Evolutionary conservation across 306 rosid genomes (phyloP).

Genomic region (Phaseolus lunatus): DNA sequence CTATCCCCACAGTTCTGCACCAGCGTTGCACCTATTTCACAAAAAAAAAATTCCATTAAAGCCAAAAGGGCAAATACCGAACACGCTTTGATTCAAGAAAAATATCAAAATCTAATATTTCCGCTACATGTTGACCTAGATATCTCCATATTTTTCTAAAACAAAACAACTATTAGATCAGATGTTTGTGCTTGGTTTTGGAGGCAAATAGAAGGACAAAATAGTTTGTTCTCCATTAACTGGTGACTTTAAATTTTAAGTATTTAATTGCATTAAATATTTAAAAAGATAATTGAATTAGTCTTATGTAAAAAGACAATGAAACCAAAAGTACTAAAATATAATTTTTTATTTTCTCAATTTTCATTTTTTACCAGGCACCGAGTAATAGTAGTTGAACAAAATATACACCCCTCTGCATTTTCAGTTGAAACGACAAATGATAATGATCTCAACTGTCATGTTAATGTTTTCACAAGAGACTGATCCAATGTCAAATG

Average conservation of each 20-base stretch:
- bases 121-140: neutral
- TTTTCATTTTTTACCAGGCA: neutral
- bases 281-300: too few relatives aligned
- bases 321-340: too few relatives aligned
- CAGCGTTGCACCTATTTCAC: slow-evolving; percentile 33
- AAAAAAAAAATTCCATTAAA: slow-evolving; percentile 14
- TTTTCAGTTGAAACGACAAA: neutral
- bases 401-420: neutral
- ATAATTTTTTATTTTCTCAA: neutral
- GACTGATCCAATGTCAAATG: neutral
- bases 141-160: neutral
- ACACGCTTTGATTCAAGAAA: slow-evolving; percentile 5
- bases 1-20: slow-evolving; percentile 26
- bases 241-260: too few relatives aligned
- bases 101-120: neutral
- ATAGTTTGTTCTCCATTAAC: too few relatives aligned
- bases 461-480: neutral
- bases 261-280: too few relatives aligned
- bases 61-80: neutral
- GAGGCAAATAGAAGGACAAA: neutral
- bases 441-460: neutral
- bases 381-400: neutral
- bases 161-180: neutral
- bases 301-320: too few relatives aligned
- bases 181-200: neutral